Base-by-base conservation (phyloP, 2,329 filamentous ascomycete genomes). In the Chaetomiaceae sp. region DNA sequence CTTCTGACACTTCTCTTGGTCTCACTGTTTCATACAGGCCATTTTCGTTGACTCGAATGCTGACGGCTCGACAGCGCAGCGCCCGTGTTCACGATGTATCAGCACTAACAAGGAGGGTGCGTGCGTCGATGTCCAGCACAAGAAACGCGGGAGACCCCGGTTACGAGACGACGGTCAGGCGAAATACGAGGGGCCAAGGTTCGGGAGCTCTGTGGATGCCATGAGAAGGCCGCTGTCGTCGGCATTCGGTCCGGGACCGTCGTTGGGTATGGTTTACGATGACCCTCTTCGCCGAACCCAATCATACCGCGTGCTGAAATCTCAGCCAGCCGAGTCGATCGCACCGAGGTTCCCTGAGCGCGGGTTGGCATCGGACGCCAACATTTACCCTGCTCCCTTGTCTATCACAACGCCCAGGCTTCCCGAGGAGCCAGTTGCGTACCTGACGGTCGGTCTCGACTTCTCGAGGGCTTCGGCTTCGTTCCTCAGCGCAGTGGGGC, bases 51-150 rank as follows among this genome's bases (percentile, higher is more conserved):
- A 20, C 43, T 20, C 19, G 39, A 54, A 47, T 54, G 65, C 72
- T 75, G 64, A 77, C 69, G 39, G 39, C 25, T 54, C 43, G 37
- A 47, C 59, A 87, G 84, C 87, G 47, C 85, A 89, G 69, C 79
- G 89, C 53, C 89, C 89, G 25, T 94, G 89, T 66, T 85, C 85
- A 25, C 81, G 89, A 66, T 94, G 89, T 66, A 73, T 87, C 31
- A 83, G 83, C 63, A 89, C 89, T 65, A 87, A 87, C 56, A 94
- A 92, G 64, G 78, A 92, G 75, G 87, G 91, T 54, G 79, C 84
- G 7, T 94, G 89, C 66, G 77, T 89, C 62, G 89, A 94, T 69
- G 88, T 94, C 31, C 86, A 90, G 65, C 89, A 94, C 70, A 94
- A 92, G 70, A 94, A 92, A 68, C 77, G 89, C 62, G 89, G 89